phyloP scores from a whole-genome alignment of 768 basidiomycete genomes.

The Psilocybe sp. region DNA sequence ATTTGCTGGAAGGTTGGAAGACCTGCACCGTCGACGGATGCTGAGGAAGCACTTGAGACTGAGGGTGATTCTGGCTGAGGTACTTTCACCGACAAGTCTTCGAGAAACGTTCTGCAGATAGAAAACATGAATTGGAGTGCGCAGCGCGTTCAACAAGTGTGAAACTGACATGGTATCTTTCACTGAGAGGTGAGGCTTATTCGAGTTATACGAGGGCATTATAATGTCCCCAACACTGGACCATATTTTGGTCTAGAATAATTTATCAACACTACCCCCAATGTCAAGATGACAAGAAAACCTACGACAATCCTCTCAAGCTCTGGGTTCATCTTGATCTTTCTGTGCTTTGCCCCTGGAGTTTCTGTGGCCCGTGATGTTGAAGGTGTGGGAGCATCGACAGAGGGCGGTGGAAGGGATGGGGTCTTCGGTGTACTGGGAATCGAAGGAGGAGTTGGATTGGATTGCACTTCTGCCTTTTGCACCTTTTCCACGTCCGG shows the following conservation, averaged over 20 bases:
- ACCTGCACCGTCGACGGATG: constrained; percentile 16
- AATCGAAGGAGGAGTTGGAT: neutral
- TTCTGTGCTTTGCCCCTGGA: constrained; percentile 20
- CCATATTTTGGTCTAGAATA: constrained; percentile 67
- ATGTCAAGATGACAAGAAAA: constrained; percentile 5
- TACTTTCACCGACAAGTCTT: constrained; percentile 46
- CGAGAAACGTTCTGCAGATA: constrained; percentile 50
- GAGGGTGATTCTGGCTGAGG: constrained; percentile 57
- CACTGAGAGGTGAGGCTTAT: constrained; percentile 24
- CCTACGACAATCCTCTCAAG: constrained; percentile 65
- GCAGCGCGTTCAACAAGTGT: neutral
- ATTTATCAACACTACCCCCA: neutral
- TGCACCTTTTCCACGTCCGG: neutral
- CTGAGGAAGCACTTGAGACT: constrained; percentile 47
- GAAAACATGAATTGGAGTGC: neutral
- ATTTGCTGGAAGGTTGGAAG: constrained; percentile 65
- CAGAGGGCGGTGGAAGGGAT: neutral
- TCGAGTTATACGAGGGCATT: constrained; percentile 36
- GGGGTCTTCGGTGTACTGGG: neutral
- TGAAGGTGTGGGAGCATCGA: neutral
- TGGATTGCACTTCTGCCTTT: neutral
- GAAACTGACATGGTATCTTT: constrained; percentile 19
- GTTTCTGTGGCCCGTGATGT: constrained; percentile 15
- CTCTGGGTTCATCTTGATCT: constrained; percentile 55
- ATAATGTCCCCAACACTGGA: constrained; percentile 60